Evolutionary conservation across 495 filamentous ascomycete species (phyloP).

Genomic region (Talaromyces wortmannii): DNA sequence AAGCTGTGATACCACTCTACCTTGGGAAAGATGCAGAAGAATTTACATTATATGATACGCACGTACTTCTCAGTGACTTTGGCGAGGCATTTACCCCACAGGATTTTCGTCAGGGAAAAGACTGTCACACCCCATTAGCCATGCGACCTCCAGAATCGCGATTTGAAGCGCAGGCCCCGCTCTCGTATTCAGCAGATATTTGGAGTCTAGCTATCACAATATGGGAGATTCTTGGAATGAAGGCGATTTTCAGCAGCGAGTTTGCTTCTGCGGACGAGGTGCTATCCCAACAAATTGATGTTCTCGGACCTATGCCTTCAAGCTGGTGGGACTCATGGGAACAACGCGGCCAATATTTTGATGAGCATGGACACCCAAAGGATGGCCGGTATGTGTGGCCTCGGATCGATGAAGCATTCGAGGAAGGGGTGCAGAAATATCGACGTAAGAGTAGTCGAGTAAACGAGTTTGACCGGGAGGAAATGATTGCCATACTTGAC

Average conservation of each 20-base stretch:
- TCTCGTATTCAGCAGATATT: conserved; percentile 23
- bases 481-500: conserved; percentile 4
- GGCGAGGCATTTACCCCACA: conserved; percentile 23
- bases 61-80: conserved; percentile 23
- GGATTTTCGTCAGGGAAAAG: conserved; percentile 15
- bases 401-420: conserved; percentile 5
- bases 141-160: conserved; percentile 16
- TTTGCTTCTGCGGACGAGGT: conserved; percentile 12
- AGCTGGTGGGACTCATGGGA: conserved; percentile 6
- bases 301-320: conserved; percentile 12
- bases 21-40: conserved; percentile 22
- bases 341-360: background rate
- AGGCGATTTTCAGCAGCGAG: conserved; percentile 18
- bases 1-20: conserved; percentile 20
- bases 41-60: conserved; percentile 17
- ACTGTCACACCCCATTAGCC: conserved; percentile 22
- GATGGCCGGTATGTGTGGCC: conserved; percentile 5
- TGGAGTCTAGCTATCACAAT: conserved; percentile 26
- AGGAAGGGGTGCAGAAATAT: conserved; percentile 5
- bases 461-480: conserved; percentile 5
- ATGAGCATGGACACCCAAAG: conserved; percentile 1
- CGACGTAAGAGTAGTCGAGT: conserved; percentile 2
- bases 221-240: conserved; percentile 21
- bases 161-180: conserved; percentile 13
- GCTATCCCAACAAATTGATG: conserved; percentile 17